Evolutionary conservation across 1,284 basidiomycete species (phyloP).

Genomic region (Mycosarcoma mackinlayi): DNA sequence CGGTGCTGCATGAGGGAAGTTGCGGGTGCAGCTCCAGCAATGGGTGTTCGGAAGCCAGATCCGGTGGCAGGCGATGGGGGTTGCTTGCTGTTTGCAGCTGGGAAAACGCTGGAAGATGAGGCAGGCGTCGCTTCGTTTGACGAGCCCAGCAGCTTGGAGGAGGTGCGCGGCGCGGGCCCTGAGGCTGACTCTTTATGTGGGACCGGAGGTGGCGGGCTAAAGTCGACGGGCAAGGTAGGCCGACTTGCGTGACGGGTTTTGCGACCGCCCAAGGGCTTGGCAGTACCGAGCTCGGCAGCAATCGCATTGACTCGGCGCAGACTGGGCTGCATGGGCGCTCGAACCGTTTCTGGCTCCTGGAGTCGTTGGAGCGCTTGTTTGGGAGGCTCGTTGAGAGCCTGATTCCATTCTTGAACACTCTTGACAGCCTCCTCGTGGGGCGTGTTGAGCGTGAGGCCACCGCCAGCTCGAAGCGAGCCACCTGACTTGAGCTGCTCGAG

Average conservation of each 20-base stretch:
- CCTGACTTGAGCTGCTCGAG: conserved; percentile 71
- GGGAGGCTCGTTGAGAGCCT: conserved; percentile 84
- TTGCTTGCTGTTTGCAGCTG: conserved; percentile 12
- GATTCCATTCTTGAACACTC: conserved; percentile 97
- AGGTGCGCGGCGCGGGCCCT: conserved; percentile 1
- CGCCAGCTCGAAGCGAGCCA: conserved; percentile 70
- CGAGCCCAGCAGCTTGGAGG: conserved; percentile 11
- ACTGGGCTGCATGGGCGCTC: conserved; percentile 40
- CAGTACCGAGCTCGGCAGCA: conserved; percentile 39
- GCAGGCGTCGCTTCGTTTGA: background rate
- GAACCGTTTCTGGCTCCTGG: conserved; percentile 33
- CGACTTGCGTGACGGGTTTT: conserved; percentile 23
- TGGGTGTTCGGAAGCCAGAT: conserved; percentile 28
- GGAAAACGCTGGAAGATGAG: background rate
- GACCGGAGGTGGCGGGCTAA: conserved; percentile 30
- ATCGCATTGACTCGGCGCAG: conserved; percentile 45
- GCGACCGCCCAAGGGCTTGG: conserved; percentile 32
- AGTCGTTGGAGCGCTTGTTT: conserved; percentile 27
- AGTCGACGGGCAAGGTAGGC: conserved; percentile 45
- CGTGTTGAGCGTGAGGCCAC: conserved; percentile 24
- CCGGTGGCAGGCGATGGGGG: conserved; percentile 23
- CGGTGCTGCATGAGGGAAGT: conserved; percentile 53
- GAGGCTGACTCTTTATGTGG: conserved; percentile 5
- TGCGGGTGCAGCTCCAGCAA: conserved; percentile 50
- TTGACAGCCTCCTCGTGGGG: conserved; percentile 89